Base-by-base conservation (phyloP, 345 rosid species). In the Cochlearia excelsa region DNA sequence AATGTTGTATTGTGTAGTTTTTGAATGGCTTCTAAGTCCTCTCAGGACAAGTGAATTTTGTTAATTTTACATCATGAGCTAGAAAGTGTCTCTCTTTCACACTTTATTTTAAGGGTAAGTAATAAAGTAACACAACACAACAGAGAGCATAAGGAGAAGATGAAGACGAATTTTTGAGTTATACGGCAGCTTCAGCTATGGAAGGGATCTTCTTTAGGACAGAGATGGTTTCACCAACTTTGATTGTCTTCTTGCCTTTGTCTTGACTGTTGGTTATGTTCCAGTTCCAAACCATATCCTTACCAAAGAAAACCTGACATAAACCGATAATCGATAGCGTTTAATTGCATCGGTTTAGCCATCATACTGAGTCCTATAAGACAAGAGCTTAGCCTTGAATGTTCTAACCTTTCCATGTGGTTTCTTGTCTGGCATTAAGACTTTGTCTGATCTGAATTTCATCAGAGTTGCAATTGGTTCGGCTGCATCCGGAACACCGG, bases 111-210 rank as follows among this genome's bases (percentile, higher is more conserved):
- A 16, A 16, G 23, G 23, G 23, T 16, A 16, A 16, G 43, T 2
- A 44, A 35, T n/a, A 9, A 6, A 3, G 23, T 9, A 7, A 67
- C 51, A 53, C 59, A 67, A 40, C 61, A 67, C 53, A 67, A 16
- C 51, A 33, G n/a, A 16, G 23, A 16, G 23, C 23, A 16, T 16
- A 16, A 16, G 23, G 0, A 16, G 23, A 31, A 52, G 53, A n/a
- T 30, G 26, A 30, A 46, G 35, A 8, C 30, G 3, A 45, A 5
- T 45, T 5, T 37, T 16, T 26, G 39, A 69, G 35, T 72, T 76
- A 91, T 55, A 73, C 90, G 27, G 86, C 80, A 3, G 96, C 96
- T 77, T 92, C 95, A 51, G 88, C 80, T 51, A 80, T 81, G 56
- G 89, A 83, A 16, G 84, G 65, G 30, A 84, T 79, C 72, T 75